These are phyloP conservation scores for Paramyrothecium roridum DNA, from an alignment of 2,329 filamentous ascomycete species.

Conservation along the genomic window DNA sequence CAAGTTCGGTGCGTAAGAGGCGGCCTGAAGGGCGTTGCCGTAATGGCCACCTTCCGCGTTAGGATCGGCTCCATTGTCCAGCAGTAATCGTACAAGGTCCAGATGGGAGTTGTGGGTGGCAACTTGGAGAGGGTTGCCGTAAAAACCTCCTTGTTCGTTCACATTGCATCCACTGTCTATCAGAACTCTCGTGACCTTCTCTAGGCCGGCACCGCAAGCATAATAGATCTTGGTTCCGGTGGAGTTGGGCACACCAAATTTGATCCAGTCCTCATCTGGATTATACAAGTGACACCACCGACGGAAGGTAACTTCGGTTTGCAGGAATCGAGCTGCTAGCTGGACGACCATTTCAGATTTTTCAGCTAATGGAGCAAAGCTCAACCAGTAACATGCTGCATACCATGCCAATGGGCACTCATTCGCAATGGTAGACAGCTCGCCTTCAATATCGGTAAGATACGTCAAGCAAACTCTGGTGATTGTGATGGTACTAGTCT, in stretches of 20 bases:
- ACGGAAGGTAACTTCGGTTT: constrained; percentile 6
- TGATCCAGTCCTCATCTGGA: background rate
- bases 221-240: background rate
- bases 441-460: constrained; percentile 9
- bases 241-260: background rate
- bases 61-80: constrained; percentile 1
- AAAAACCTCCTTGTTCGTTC: background rate
- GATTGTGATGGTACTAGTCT: constrained; percentile 11
- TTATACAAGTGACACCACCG: constrained; percentile 1
- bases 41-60: constrained; percentile 8
- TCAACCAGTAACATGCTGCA: constrained; percentile 14
- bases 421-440: background rate
- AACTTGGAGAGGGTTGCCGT: constrained; percentile 4
- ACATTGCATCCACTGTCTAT: background rate
- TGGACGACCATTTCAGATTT: constrained; percentile 3
- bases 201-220: background rate
- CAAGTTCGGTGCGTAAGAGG: constrained; percentile 5
- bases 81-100: constrained; percentile 6
- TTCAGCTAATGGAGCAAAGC: constrained; percentile 5
- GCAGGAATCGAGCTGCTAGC: constrained; percentile 8
- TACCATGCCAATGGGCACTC: constrained; percentile 14
- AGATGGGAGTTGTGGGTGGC: constrained; percentile 6
- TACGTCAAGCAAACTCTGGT: constrained; percentile 16
- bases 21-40: constrained; percentile 11
- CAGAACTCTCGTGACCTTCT: background rate